Conservation (phyloP, 768 basidiomycete genomes). For the Agrocybe pediades region DNA sequence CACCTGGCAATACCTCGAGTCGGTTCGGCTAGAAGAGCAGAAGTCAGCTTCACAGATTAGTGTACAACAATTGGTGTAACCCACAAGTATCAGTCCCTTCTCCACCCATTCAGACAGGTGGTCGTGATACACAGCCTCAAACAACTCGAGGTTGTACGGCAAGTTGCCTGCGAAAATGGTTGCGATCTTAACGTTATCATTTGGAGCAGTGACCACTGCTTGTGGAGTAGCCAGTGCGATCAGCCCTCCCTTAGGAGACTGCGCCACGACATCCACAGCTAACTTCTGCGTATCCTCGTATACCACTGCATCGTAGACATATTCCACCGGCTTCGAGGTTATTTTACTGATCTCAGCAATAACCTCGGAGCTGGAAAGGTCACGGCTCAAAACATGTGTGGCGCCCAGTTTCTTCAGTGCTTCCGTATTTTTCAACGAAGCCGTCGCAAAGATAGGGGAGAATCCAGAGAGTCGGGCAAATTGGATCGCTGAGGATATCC, state of each 20-base stretch:
- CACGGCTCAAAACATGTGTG: slow-evolving; percentile 38
- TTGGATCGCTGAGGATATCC: slow-evolving; percentile 8
- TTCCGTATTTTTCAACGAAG: slow-evolving; percentile 33
- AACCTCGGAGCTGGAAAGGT: slow-evolving; percentile 4
- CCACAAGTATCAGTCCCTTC: neutral
- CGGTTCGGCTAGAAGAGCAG: slow-evolving; percentile 41
- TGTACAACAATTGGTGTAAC: neutral
- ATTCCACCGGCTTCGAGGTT: too few species aligned
- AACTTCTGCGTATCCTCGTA: too few species aligned
- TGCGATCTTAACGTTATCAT: neutral
- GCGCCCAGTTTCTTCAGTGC: slow-evolving; percentile 37
- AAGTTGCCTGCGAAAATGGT: neutral
- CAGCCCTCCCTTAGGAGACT: too few species aligned
- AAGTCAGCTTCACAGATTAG: neutral
- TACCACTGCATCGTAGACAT: too few species aligned
- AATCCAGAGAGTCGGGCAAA: slow-evolving; percentile 33
- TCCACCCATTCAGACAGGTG: neutral
- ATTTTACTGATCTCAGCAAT: too few species aligned
- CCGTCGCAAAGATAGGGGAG: slow-evolving; percentile 39
- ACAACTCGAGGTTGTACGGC: neutral
- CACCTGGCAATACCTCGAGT: slow-evolving; percentile 42
- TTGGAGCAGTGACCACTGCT: neutral
- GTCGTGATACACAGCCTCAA: neutral
- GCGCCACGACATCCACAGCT: too few species aligned
- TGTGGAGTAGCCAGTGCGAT: too few species aligned